phyloP scores from a whole-genome alignment of 2,329 filamentous ascomycete species.

The Furcasterigmium sp. region DNA sequence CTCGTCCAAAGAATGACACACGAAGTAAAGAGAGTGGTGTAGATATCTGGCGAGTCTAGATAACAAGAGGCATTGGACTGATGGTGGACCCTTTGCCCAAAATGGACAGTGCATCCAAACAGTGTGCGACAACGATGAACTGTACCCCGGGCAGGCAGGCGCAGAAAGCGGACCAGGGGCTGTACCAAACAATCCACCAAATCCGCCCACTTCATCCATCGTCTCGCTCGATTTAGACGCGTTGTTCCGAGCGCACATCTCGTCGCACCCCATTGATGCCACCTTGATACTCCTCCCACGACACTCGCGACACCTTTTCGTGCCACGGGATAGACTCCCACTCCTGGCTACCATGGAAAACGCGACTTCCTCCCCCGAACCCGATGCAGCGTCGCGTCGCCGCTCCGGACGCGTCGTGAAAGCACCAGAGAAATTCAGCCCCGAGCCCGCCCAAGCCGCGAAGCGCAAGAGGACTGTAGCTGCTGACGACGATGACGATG shows the following conservation, averaged over 20 bases:
- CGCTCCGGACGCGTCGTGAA: constrained; percentile 64
- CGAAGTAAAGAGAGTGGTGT: too few relatives aligned
- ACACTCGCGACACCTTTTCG: too few relatives aligned
- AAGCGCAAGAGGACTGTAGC: constrained; percentile 51
- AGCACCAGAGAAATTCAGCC: constrained; percentile 54
- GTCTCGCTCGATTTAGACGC: not conserved
- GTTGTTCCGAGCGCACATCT: not conserved
- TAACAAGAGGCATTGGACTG: too few relatives aligned
- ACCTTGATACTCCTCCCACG: not conserved
- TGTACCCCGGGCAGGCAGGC: too few relatives aligned
- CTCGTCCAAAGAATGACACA: too few relatives aligned
- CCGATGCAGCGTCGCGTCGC: constrained; percentile 51
- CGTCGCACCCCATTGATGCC: not conserved
- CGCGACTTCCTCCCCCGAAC: constrained; percentile 47
- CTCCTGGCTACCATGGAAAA: constrained; percentile 43
- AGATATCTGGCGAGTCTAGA: too few relatives aligned
- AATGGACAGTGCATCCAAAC: too few relatives aligned
- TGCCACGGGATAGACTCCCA: not conserved
- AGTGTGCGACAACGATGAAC: too few relatives aligned
- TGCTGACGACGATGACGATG: constrained; percentile 37
- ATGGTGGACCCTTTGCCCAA: too few relatives aligned
- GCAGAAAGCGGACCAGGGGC: too few relatives aligned
- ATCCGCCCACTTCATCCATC: not conserved
- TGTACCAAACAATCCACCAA: not conserved
- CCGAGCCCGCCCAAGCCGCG: constrained; percentile 40